phyloP scores from a whole-genome alignment of 2,329 filamentous ascomycete species.

The Hirsutella minnesotensis region DNA sequence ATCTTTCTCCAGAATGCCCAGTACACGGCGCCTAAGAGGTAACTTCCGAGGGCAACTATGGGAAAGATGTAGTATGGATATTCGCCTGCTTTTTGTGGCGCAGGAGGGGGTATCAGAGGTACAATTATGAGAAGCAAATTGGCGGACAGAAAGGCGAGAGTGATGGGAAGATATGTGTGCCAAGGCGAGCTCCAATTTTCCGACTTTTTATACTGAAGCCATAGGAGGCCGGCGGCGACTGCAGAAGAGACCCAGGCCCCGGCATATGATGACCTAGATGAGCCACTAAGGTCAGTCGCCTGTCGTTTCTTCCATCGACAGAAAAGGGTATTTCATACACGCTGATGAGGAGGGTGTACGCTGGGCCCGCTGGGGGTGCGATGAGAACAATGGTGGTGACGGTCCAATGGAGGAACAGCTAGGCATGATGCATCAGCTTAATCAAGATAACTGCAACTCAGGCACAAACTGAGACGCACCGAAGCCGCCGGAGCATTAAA shows the following conservation, averaged over 20 bases:
- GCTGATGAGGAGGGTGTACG: constrained; percentile 2
- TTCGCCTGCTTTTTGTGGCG: constrained; percentile 31
- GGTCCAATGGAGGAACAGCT: constrained; percentile 2
- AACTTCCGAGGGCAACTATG: constrained; percentile 38
- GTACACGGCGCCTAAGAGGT: constrained; percentile 38
- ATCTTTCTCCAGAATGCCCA: constrained; percentile 41
- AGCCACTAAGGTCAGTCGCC: background rate
- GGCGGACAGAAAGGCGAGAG: constrained; percentile 34
- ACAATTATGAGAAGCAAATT: constrained; percentile 41
- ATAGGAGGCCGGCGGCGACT: constrained; percentile 37
- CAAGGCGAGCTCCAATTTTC: constrained; percentile 43
- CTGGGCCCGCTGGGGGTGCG: background rate
- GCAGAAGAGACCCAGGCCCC: constrained; percentile 42
- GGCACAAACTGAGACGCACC: background rate
- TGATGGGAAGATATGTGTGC: constrained; percentile 36
- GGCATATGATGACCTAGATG: constrained; percentile 32
- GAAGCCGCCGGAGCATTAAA: constrained; percentile 21
- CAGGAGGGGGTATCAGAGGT: constrained; percentile 42
- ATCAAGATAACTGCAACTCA: background rate
- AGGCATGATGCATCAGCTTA: background rate
- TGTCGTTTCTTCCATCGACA: background rate
- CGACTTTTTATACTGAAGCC: constrained; percentile 34
- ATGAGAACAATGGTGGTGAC: constrained; percentile 2
- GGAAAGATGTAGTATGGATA: constrained; percentile 47
- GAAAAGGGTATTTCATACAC: background rate